Conservation (phyloP, 176 grass and related monocot species). For the Themeda triandra region DNA sequence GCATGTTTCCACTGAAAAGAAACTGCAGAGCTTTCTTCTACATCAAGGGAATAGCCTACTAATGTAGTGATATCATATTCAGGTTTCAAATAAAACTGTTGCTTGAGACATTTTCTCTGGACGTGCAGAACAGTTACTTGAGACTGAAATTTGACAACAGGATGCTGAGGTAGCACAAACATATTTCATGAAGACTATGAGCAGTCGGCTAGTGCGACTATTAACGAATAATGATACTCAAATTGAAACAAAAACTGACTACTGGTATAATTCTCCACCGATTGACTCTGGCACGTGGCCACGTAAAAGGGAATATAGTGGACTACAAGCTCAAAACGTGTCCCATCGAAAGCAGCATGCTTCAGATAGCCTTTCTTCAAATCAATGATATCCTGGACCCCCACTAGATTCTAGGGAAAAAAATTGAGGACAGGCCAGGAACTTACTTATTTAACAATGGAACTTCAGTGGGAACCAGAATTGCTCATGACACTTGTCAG, state of each 20-base stretch:
- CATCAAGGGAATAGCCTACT: background rate
- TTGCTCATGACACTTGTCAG: constrained; percentile 26
- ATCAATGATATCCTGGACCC: constrained; percentile 42
- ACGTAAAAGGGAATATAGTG: constrained; percentile 36
- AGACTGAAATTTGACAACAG: background rate
- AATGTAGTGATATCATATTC: background rate
- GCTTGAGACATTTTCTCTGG: background rate
- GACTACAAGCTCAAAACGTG: constrained; percentile 38
- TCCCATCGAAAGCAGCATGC: constrained; percentile 36
- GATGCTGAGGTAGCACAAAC: background rate
- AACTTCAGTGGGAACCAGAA: constrained; percentile 18
- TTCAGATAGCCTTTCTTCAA: constrained; percentile 38
- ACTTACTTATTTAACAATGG: constrained; percentile 15
- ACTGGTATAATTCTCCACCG: background rate
- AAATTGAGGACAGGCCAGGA: background rate
- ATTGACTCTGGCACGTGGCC: constrained; percentile 21
- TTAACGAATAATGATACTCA: background rate
- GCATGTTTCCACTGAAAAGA: constrained; percentile 4
- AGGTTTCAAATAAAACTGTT: background rate
- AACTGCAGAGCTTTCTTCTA: background rate
- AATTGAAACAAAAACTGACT: background rate
- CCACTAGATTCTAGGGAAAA: constrained; percentile 23
- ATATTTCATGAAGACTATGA: background rate
- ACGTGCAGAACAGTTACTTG: background rate
- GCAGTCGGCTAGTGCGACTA: background rate